Base-by-base conservation (phyloP, 2,329 filamentous ascomycete genomes). In the Colletotrichum lindemuthianum region DNA sequence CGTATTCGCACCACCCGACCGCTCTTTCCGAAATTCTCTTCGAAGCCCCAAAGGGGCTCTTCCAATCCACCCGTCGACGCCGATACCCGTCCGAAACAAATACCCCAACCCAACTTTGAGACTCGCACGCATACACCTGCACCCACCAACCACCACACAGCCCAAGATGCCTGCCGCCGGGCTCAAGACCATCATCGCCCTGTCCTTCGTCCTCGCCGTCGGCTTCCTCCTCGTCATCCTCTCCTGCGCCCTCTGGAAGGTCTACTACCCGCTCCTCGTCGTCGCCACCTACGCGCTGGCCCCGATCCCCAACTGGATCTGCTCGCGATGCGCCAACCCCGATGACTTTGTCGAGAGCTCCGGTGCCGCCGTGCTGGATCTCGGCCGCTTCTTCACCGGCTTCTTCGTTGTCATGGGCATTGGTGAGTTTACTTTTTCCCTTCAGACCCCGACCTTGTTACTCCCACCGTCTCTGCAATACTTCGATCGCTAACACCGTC, bases 141-240 rank as follows among this genome's bases (percentile, higher is more conserved):
- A 50, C 48, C 50, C 32, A 24, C 59, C 13, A 12, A 36, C 45
- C 59, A 32, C 36, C 70, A 67, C 67, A 4, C 15, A 8, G 8
- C 43, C 69, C 81, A 84, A 73, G 69, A 88, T 88, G 86, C 78
- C 85, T 82, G 87, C 92, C 84, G 93, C 96, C 72, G 96, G 96
- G 77, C 90, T 99, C 75, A 98, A 97, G 83, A 99, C 96, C 71
- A 99, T 99, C 81, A 99, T 99, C 79, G 93, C 92, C 69, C 92
- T 99, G 72, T 98, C 96, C 76, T 99, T 99, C 82, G 96, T 99
- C 77, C 93, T 99, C 70, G 96, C 96, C 72, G 96, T 99, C 73
- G 96, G 96, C 73, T 99, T 99, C 83, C 92, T 99, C 73, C 93
- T 99, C 71, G 96, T 98, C 72, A 99, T 99, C 79, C 92, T 99